phyloP scores from a whole-genome alignment of 176 grass and related monocot species.

The Carex littledalei region DNA sequence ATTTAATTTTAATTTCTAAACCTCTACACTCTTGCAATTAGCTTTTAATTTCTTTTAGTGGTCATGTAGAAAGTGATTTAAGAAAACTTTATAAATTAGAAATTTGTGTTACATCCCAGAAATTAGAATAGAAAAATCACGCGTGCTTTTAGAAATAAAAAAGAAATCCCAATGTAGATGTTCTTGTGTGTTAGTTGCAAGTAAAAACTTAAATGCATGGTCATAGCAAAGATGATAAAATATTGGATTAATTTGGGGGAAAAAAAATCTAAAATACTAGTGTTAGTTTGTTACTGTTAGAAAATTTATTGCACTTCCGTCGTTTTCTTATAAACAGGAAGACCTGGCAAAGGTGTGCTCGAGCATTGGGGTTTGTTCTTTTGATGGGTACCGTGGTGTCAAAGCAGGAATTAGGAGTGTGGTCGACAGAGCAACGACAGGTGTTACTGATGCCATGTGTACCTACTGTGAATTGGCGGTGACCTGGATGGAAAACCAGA shows the following conservation, averaged over 20 bases:
- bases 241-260: neutral
- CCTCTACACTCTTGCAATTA: too few relatives aligned
- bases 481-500: slow-evolving; percentile 41
- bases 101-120: too few relatives aligned
- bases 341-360: slow-evolving; percentile 39
- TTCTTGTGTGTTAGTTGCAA: neutral
- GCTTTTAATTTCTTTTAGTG: too few relatives aligned
- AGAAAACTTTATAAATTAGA: too few relatives aligned
- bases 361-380: slow-evolving; percentile 35
- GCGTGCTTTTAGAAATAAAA: too few relatives aligned
- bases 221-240: neutral
- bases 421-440: slow-evolving; percentile 5
- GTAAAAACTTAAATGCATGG: neutral
- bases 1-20: too few relatives aligned
- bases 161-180: too few relatives aligned
- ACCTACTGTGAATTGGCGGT: slow-evolving; percentile 42
- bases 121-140: too few relatives aligned
- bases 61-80: too few relatives aligned
- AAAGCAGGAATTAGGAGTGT: slow-evolving; percentile 39
- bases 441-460: slow-evolving; percentile 27
- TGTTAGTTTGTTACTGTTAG: neutral
- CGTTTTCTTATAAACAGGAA: slow-evolving; percentile 9
- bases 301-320: neutral
- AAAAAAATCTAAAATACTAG: neutral
- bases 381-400: slow-evolving; percentile 22